These are phyloP conservation scores for Mycena citricolor DNA, from an alignment of 1,284 basidiomycete genomes.

Conservation along the genomic window DNA sequence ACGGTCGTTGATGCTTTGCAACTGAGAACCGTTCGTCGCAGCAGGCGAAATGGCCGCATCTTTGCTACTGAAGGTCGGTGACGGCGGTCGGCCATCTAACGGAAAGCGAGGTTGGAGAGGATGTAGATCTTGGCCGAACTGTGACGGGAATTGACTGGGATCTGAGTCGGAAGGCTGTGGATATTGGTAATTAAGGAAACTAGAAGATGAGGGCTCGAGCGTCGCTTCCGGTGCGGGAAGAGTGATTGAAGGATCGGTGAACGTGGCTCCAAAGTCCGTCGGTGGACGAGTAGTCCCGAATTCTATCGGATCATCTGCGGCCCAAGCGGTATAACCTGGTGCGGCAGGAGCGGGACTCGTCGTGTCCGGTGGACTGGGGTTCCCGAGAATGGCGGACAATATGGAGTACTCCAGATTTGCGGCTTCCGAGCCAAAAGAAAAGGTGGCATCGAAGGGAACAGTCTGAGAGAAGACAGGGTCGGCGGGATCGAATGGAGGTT, in stretches of 20 bases:
- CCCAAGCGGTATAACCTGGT: constrained; percentile 43
- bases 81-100: constrained; percentile 42
- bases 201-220: constrained; percentile 32
- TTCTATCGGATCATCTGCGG: constrained; percentile 40
- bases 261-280: constrained; percentile 12
- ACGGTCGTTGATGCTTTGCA: constrained; percentile 69
- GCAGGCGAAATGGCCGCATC: constrained; percentile 36
- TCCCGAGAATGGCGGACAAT: constrained; percentile 86
- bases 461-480: constrained; percentile 63
- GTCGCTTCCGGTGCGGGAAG: constrained; percentile 39
- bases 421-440: constrained; percentile 80
- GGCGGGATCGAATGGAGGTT: constrained; percentile 43
- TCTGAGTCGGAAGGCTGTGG: constrained; percentile 38
- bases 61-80: constrained; percentile 33
- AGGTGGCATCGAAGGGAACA: constrained; percentile 59
- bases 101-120: constrained; percentile 51
- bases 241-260: constrained; percentile 17
- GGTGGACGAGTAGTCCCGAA: constrained; percentile 41
- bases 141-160: constrained; percentile 31
- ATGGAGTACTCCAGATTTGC: constrained; percentile 92
- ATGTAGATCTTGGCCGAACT: constrained; percentile 39
- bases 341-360: constrained; percentile 42
- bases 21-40: constrained; percentile 36
- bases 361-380: constrained; percentile 64
- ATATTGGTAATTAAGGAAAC: constrained; percentile 49